A percentile compares a stretch with the other conserved stretches of the same genome.
Conservation (phyloP, 768 basidiomycete species). For the Boletellus ananas region DNA sequence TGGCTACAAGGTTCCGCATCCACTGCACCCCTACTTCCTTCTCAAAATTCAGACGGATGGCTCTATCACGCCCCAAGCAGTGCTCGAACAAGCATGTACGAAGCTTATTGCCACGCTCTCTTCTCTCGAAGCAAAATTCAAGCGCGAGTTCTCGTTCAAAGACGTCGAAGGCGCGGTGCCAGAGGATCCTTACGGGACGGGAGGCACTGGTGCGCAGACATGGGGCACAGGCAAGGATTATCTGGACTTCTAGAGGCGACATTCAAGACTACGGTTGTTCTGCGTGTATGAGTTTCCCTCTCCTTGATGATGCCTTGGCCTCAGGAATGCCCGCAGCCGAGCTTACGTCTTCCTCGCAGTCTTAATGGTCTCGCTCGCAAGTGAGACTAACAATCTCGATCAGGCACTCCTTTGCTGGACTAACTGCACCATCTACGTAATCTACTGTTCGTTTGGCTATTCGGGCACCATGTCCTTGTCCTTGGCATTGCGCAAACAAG, state of each 20-base stretch:
- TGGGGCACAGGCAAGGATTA: constrained; percentile 53
- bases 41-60: constrained; percentile 97
- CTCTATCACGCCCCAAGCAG: constrained; percentile 71
- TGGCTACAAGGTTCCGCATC: constrained; percentile 97
- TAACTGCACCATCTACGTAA: too few relatives aligned
- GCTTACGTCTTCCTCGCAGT: too few relatives aligned
- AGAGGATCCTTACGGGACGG: constrained; percentile 51
- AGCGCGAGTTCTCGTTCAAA: constrained; percentile 77
- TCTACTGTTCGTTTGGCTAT: too few relatives aligned
- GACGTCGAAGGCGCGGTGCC: constrained; percentile 52
- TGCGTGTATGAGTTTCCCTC: too few relatives aligned
- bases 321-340: too few relatives aligned
- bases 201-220: constrained; percentile 36
- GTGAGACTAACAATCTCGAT: too few relatives aligned
- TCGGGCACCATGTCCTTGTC: too few relatives aligned
- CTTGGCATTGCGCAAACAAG: too few relatives aligned
- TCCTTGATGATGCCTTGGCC: too few relatives aligned
- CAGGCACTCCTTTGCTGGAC: too few relatives aligned
- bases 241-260: constrained; percentile 43
- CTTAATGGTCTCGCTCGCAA: too few relatives aligned
- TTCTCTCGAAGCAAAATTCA: constrained; percentile 71
- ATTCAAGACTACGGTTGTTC: too few relatives aligned
- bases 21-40: constrained; percentile 89
- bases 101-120: constrained; percentile 72
- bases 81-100: constrained; percentile 79